Base-by-base conservation (phyloP, 164 flowering plant species). In the Chimonanthus salicifolius region DNA sequence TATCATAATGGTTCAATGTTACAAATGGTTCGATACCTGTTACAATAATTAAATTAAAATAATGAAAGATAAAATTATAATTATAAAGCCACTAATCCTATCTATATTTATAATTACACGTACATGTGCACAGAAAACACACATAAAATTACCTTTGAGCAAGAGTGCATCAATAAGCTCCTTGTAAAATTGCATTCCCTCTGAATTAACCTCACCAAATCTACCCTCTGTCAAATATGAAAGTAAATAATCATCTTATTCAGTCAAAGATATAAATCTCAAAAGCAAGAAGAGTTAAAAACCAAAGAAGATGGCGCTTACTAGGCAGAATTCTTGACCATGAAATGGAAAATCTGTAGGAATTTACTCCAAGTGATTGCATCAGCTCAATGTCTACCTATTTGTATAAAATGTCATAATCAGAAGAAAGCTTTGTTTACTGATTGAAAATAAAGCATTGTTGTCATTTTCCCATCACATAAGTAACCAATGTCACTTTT, bases 291-390 rank as follows among this genome's bases (percentile, higher is more conserved):
- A 3, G 66, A 1, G 33, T 33, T 33, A 63, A 21, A 63, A 7
- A 33, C 7, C 46, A 45, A 13, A 66, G 45, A 15, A 65, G 68
- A 65, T 10, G 47, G 16, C 15, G 48, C 84, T 74, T 75, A 87
- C 90, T 79, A 0, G 94, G 90, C 68, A 88, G 76, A 77, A 88
- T 74, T 77, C 92, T 84, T 11, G 90, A 73, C 97, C 94, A 91
- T 45, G 94, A 87, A 16, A 90, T 85, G 3, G 97, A 89, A 79
- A 91, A 88, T 0, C 91, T 80, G 67, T 85, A 87, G 76, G 87
- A 79, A 43, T 85, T 87, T 62, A 85, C 85, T 66, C 90, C 92
- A 43, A 90, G 72, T 47, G 77, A 75, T 45, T 81, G 74, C 94
- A 91, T 87, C 44, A 91, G 79, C 62, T 84, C 86, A 49, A 88